Evolutionary conservation across 306 rosid species (phyloP).

Genomic region (Sicyos edulis): DNA sequence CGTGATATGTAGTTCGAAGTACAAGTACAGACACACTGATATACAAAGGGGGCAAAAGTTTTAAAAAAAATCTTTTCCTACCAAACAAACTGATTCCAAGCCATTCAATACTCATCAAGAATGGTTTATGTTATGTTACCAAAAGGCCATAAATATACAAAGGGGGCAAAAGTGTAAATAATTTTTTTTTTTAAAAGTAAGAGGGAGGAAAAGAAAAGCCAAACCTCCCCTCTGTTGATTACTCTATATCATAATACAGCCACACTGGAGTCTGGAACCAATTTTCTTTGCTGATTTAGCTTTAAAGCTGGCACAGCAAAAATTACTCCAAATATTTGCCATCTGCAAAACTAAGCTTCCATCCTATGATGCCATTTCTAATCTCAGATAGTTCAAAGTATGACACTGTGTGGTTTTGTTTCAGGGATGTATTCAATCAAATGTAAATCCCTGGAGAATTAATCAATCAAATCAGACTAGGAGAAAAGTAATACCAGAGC

Average conservation of each 20-base stretch:
- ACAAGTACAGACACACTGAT: too few relatives aligned
- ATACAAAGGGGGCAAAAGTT: too few relatives aligned
- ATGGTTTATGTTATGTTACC: conserved; percentile 4
- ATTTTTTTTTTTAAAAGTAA: too few relatives aligned
- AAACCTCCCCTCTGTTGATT: conserved; percentile 7
- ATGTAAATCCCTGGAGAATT: conserved; percentile 10
- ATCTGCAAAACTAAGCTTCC: not conserved
- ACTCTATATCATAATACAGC: conserved; percentile 6
- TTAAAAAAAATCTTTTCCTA: not conserved
- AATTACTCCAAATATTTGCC: not conserved
- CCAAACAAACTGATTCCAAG: conserved; percentile 13
- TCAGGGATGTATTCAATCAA: conserved; percentile 13
- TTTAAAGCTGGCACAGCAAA: conserved; percentile 5
- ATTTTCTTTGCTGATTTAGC: not conserved
- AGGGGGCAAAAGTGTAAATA: not conserved
- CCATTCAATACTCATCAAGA: not conserved
- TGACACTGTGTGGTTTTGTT: not conserved
- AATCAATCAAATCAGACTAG: not conserved
- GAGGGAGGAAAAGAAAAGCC: not conserved
- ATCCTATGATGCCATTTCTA: not conserved
- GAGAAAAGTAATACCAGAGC: not conserved
- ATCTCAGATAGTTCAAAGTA: conserved; percentile 7
- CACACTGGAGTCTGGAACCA: not conserved
- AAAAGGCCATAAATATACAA: conserved; percentile 1
- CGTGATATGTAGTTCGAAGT: too few relatives aligned